Conservation (phyloP, 2,329 filamentous ascomycete species). For the Penicillium griseofulvum region DNA sequence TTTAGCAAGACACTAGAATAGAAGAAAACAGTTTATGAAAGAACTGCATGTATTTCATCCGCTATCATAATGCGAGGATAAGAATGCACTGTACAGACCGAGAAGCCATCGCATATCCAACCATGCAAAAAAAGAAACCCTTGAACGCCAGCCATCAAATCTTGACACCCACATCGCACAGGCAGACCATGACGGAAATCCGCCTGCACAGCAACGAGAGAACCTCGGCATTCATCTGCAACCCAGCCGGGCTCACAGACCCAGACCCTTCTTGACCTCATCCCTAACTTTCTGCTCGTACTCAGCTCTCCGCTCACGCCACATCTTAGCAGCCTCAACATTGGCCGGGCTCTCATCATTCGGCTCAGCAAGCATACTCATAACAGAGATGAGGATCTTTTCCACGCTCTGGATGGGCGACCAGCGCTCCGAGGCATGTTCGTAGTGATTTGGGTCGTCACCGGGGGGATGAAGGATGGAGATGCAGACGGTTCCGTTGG, state of each 20-base stretch:
- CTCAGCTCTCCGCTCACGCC: conserved; percentile 76
- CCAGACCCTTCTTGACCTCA: conserved; percentile 75
- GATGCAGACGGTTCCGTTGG: conserved; percentile 90
- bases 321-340: conserved; percentile 94
- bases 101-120: conserved; percentile 12
- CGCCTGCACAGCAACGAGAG: neutral
- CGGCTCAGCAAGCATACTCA: conserved; percentile 97
- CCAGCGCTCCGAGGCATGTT: conserved; percentile 93
- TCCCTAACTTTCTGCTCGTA: conserved; percentile 85
- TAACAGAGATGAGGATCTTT: conserved; percentile 94
- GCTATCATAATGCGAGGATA: conserved; percentile 12
- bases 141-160: conserved; percentile 26
- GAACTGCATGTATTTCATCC: conserved; percentile 4
- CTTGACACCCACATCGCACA: conserved; percentile 1
- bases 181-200: neutral
- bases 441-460: conserved; percentile 97
- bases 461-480: conserved; percentile 96
- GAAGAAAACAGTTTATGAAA: neutral
- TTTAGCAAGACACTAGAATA: neutral
- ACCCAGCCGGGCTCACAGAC: conserved; percentile 53
- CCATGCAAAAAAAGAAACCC: conserved; percentile 16
- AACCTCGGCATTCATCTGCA: conserved; percentile 2
- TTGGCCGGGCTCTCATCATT: conserved; percentile 97
- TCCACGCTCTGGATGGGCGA: conserved; percentile 95
- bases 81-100: conserved; percentile 15